Percentiles rank a stretch among this genome's conserved stretches.
Conservation (phyloP, 257 asterid species). For the Nicotiana tabacum region DNA sequence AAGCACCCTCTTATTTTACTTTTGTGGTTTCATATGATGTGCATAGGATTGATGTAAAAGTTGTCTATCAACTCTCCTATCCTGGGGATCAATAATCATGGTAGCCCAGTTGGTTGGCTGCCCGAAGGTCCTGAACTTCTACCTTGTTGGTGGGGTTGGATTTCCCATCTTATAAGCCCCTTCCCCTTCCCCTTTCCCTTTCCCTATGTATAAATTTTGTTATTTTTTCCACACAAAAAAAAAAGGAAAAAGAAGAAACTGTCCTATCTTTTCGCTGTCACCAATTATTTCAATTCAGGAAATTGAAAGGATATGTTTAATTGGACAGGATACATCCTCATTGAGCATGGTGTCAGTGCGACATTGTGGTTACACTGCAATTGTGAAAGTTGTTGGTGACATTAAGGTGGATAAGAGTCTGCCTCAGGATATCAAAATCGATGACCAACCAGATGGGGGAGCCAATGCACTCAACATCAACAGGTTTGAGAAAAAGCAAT, state of each 20-base stretch:
- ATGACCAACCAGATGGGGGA: constrained; percentile 90
- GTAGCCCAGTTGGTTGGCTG: background rate
- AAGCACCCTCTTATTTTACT: background rate
- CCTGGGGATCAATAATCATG: background rate
- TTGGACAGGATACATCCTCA: constrained; percentile 79
- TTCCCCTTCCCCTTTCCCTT: background rate
- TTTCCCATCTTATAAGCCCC: background rate
- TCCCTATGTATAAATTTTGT: background rate
- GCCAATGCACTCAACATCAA: constrained; percentile 88
- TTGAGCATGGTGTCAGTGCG: constrained; percentile 62
- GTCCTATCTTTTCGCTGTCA: background rate
- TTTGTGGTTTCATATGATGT: background rate
- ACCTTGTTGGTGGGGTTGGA: background rate
- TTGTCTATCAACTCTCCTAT: background rate
- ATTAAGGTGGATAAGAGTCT: constrained; percentile 43
- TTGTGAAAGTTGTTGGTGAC: constrained; percentile 66
- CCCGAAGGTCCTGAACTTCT: background rate
- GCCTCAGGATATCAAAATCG: constrained; percentile 51
- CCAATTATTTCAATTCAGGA: constrained; percentile 8
- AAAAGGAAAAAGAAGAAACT: background rate
- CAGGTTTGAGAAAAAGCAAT: constrained; percentile 41
- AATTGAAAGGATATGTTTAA: constrained; percentile 22
- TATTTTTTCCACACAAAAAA: background rate
- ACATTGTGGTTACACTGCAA: constrained; percentile 86
- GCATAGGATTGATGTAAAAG: background rate